Evolutionary conservation across 1,284 basidiomycete genomes (phyloP), one percentile per base, ranked within the genome.

Genomic region (Grifola frondosa): DNA sequence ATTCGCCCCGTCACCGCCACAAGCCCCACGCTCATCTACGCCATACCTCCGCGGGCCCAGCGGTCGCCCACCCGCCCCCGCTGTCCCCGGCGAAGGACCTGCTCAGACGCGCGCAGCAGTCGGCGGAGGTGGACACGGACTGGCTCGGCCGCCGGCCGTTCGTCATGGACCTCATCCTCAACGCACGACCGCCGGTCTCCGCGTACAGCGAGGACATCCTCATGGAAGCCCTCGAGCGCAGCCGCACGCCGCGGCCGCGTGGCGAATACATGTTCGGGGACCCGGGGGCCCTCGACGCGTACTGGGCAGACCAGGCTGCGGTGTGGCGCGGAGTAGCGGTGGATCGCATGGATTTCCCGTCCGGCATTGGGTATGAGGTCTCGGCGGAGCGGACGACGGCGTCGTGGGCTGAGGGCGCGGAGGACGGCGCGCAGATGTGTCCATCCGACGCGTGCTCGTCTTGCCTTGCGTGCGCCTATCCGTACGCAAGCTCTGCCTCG

Each of bases 301-400:
- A 70, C 51, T 71, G 66, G 70, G 59, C 60, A 28, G 61, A 64
- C 48, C 68, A 72, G 50, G 56, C 56, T 44, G 59, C 56, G 40
- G 53, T 65, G 47, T 65, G 61, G 60, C 49, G 50, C 32, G 56
- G 50, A 26, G 41, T 49, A 32, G 49, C 50, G 46, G 53, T 39
- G 43, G 48, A 48, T 22, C 45, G 28, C 25, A 52, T 37, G 51
- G 50, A 52, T 54, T 52, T 51, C 26, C 44, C 50, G 20, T 30
- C 46, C 39, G 37, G 37, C 31, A 42, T 40, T 25, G 58, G 66
- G 31, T 73, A 69, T 56, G 67, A 68, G 31, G 61, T 73, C 23
- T 77, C 73, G 48, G 68, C 67, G 48, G 73, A 75, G 61, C 71
- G 74, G 37, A 76, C 68, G 41, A 74, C 72, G 37, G 67, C 59